These are phyloP conservation scores for Entoloma clypeatum DNA, from an alignment of 1,284 basidiomycete genomes.

Conservation along the genomic window DNA sequence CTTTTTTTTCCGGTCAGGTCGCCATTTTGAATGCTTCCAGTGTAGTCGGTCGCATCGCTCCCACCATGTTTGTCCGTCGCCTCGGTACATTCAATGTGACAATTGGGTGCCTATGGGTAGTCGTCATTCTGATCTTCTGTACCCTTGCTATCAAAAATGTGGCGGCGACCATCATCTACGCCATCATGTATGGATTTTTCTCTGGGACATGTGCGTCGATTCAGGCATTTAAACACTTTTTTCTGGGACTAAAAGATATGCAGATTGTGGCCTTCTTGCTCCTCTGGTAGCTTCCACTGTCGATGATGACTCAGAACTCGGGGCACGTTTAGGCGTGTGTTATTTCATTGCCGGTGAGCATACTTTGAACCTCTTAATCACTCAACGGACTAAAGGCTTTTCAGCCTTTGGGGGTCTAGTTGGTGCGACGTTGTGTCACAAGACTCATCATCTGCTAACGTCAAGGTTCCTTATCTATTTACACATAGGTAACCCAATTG, in stretches of 20 bases:
- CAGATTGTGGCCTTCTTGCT: constrained; percentile 27
- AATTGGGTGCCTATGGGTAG: constrained; percentile 26
- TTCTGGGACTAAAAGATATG: no score
- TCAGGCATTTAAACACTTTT: neutral
- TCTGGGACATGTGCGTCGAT: constrained; percentile 38
- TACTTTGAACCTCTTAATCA: constrained; percentile 6
- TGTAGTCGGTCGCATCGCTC: constrained; percentile 36
- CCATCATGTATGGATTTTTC: constrained; percentile 47
- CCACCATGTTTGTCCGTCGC: constrained; percentile 31
- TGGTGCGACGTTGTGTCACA: constrained; percentile 18
- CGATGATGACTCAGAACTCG: constrained; percentile 35
- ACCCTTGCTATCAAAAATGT: constrained; percentile 37
- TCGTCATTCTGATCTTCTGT: constrained; percentile 35
- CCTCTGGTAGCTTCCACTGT: constrained; percentile 24
- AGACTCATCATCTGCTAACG: neutral
- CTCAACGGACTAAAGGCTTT: neutral
- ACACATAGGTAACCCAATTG: constrained; percentile 24
- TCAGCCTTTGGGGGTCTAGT: constrained; percentile 35
- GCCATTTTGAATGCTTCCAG: constrained; percentile 36
- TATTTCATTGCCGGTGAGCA: constrained; percentile 36
- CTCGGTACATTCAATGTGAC: constrained; percentile 40
- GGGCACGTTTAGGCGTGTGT: constrained; percentile 37
- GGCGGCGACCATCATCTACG: constrained; percentile 40
- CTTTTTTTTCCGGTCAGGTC: constrained; percentile 8
- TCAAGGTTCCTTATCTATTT: no score